phyloP scores from a whole-genome alignment of 2,329 filamentous ascomycete genomes.

The Pseudogymnoascus sp. region DNA sequence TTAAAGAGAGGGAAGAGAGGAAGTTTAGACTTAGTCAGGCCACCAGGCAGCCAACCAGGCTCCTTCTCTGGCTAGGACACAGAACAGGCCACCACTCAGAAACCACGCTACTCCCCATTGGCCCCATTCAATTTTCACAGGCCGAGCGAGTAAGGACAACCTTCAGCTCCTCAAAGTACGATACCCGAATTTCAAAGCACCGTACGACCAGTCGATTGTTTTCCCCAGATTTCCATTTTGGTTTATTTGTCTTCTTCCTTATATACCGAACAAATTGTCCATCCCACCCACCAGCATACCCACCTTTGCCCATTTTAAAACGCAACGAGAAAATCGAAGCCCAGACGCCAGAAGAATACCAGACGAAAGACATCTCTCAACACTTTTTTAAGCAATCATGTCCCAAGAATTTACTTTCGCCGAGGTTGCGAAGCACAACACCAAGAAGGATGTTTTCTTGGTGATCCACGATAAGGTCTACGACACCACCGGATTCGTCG shows the following conservation, averaged over 20 bases:
- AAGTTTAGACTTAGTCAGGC: neutral
- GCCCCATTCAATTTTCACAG: constrained; percentile 9
- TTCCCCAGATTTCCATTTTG: constrained; percentile 9
- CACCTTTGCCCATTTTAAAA: neutral
- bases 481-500: constrained; percentile 78
- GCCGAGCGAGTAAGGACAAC: neutral
- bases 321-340: neutral
- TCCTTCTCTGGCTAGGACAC: too few species aligned
- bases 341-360: neutral
- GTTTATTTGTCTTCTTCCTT: constrained; percentile 9
- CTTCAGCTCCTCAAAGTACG: constrained; percentile 1
- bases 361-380: neutral
- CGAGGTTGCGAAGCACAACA: constrained; percentile 78
- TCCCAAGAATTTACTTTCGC: constrained; percentile 63
- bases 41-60: neutral
- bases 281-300: neutral
- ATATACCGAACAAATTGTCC: neutral
- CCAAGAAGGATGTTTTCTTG: constrained; percentile 88
- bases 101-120: neutral
- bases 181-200: constrained; percentile 9
- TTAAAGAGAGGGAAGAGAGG: neutral
- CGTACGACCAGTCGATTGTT: constrained; percentile 7
- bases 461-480: constrained; percentile 97
- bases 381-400: constrained; percentile 34
- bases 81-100: neutral